Base-by-base conservation (phyloP, 805 yeast species). In the Sugiyamaella chiloensis region DNA sequence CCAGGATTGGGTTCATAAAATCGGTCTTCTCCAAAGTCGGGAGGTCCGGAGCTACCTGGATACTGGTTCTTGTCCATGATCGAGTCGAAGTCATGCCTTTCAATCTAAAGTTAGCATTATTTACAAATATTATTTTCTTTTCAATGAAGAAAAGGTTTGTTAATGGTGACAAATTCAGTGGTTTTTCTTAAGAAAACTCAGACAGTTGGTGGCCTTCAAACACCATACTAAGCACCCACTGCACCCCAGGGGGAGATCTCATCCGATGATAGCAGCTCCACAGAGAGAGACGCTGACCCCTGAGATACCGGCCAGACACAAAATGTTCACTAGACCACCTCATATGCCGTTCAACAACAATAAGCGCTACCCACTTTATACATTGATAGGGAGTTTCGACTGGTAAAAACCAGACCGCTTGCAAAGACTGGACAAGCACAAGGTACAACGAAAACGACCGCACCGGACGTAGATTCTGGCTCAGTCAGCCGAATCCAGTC, bases 81-180 rank as follows among this genome's bases (percentile, higher is more conserved):
- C 23, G 37, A 31, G 39, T 29, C 37, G n/a, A 42, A 42, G 45
- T 42, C 45, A 42, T 42, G 45, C 24, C 39, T 30, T 19, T 42
- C 45, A 42, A 42, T 20, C 45, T 42, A 12, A 11, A n/a, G 42
- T 40, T 40, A 40, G 42, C 20, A 34, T 19, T 12, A 11, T 34
- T 16, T 19, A 34, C 37, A 12, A 34, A 26, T 26, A 8, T 8
- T 26, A 8, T 26, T 7, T 26, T 11, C 11, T 26, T n/a, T n/a
- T n/a, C n/a, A n/a, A n/a, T n/a, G n/a, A n/a, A n/a, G n/a, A n/a
- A n/a, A n/a, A n/a, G n/a, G n/a, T n/a, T n/a, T n/a, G n/a, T n/a
- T n/a, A n/a, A n/a, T n/a, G n/a, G n/a, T n/a, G n/a, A n/a, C n/a
- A n/a, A n/a, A n/a, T n/a, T n/a, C n/a, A n/a, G n/a, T n/a, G n/a